Conservation (phyloP, 163 green algal genomes). For the Coccomyxa subellipsoidea region DNA sequence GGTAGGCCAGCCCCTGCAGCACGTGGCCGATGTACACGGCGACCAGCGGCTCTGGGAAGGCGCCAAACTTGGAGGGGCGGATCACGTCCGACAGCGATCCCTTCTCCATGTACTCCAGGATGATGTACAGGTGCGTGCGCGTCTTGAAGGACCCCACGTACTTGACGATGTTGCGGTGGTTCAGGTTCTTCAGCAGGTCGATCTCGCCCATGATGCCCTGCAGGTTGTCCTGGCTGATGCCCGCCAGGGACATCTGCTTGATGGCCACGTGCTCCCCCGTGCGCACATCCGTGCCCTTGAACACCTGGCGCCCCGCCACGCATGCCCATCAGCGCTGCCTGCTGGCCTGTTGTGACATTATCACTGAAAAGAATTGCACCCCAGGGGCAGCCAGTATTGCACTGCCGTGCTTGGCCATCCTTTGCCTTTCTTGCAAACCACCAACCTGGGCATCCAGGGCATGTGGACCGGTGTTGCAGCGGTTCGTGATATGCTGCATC, state of each 20-base stretch:
- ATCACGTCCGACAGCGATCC: conserved; percentile 77
- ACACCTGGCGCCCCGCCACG: conserved; percentile 70
- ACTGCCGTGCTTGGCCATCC: too few species aligned
- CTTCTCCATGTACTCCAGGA: conserved; percentile 95
- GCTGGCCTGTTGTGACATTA: not conserved
- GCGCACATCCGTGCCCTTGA: conserved; percentile 82
- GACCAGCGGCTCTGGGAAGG: conserved; percentile 79
- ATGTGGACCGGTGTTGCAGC: not conserved
- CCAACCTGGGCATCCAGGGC: not conserved
- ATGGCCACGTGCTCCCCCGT: conserved; percentile 89
- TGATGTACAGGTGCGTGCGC: conserved; percentile 91
- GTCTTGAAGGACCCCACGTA: conserved; percentile 93
- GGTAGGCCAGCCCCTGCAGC: conserved; percentile 76
- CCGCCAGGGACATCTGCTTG: conserved; percentile 89
- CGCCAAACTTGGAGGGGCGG: conserved; percentile 78
- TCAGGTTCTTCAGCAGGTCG: conserved; percentile 87
- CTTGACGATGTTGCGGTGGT: conserved; percentile 97
- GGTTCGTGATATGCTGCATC: not conserved
- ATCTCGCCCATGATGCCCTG: conserved; percentile 88
- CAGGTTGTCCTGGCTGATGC: conserved; percentile 69
- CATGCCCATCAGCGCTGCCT: conserved; percentile 5
- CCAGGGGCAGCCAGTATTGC: too few species aligned
- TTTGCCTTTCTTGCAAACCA: too few species aligned
- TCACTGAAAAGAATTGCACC: too few species aligned
- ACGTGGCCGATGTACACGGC: conserved; percentile 81